Conservation (phyloP, 768 basidiomycete species). For the Mycena sanguinolenta region DNA sequence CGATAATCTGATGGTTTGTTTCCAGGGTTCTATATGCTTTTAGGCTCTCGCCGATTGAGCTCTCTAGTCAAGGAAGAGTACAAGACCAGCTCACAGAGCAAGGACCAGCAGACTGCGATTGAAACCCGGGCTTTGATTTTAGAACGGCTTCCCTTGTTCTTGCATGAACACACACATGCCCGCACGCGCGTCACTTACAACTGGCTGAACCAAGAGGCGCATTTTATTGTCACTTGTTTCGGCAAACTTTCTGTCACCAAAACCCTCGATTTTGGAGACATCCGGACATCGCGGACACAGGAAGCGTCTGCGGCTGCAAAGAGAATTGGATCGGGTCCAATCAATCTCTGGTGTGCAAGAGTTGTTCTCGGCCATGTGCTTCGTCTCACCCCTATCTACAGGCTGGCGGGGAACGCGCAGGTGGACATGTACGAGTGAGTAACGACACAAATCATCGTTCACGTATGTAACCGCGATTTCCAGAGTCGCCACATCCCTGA, state of each 20-base stretch:
- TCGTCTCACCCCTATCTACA: neutral
- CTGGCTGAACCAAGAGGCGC: conserved; percentile 74
- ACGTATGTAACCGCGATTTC: neutral
- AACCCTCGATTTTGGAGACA: conserved; percentile 65
- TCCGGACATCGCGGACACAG: conserved; percentile 64
- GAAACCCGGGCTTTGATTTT: conserved; percentile 76
- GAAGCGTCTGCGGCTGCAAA: conserved; percentile 83
- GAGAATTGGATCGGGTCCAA: conserved; percentile 64
- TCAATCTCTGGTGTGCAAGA: conserved; percentile 67
- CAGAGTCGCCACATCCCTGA: conserved; percentile 89
- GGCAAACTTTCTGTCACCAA: conserved; percentile 75
- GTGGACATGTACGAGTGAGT: conserved; percentile 95
- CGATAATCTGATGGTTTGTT: conserved; percentile 9
- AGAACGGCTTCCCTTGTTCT: conserved; percentile 90
- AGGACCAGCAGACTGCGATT: conserved; percentile 58
- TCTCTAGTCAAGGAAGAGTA: conserved; percentile 84
- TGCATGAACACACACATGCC: conserved; percentile 88
- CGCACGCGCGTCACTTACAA: conserved; percentile 70
- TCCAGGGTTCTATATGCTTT: conserved; percentile 77
- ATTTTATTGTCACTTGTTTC: conserved; percentile 80
- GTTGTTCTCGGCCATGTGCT: neutral
- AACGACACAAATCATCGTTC: neutral
- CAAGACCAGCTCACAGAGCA: conserved; percentile 66
- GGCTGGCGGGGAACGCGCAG: conserved; percentile 77
- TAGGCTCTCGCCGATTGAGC: conserved; percentile 84